A percentile compares a stretch with the other conserved stretches of the same genome.
Evolutionary conservation across 169 alveolate genomes (phyloP).

Genomic region (Cryptosporidium viatorum): DNA sequence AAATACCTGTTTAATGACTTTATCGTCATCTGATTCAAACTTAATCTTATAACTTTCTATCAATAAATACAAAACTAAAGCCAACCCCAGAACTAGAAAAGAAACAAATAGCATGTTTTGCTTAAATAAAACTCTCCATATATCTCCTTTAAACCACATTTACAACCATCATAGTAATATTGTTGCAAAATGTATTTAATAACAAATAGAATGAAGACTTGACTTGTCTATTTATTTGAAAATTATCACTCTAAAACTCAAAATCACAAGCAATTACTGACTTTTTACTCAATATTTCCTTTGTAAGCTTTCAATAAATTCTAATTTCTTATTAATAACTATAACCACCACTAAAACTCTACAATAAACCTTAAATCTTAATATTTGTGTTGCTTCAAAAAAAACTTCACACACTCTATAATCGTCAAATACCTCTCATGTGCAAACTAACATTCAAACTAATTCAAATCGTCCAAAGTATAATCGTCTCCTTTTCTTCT

Average conservation of each 20-base stretch:
- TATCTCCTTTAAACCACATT: not conserved
- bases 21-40: not conserved
- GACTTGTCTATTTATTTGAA: not conserved
- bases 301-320: not conserved
- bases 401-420: not conserved
- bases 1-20: not conserved
- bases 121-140: not conserved
- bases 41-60: not conserved
- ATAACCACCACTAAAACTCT: not conserved
- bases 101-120: conserved; percentile 9
- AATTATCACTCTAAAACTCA: not conserved
- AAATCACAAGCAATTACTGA: not conserved
- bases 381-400: not conserved
- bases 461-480: not conserved
- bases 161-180: not conserved
- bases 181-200: not conserved
- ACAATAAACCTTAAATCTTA: not conserved
- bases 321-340: not conserved
- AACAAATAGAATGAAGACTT: not conserved
- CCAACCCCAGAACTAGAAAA: not conserved
- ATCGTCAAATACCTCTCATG: not conserved
- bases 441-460: not conserved
- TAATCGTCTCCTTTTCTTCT: not conserved
- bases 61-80: not conserved
- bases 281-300: not conserved